Conservation (phyloP, 2,329 filamentous ascomycete genomes). For the Fusarium tanahbumbuense region DNA sequence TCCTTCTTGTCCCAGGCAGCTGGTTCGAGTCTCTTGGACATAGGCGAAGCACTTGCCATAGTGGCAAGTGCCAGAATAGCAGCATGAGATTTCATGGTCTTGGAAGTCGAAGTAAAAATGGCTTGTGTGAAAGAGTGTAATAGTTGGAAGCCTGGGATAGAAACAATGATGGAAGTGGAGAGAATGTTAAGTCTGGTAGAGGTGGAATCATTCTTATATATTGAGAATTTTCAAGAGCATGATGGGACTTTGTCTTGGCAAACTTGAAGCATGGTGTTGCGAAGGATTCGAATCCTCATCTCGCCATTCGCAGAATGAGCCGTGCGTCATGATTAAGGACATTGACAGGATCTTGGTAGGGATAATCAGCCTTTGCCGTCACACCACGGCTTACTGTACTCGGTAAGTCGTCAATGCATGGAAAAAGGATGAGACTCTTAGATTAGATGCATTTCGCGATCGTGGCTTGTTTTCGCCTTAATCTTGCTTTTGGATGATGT, state of each 20-base stretch:
- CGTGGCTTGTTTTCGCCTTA: not conserved
- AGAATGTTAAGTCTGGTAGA: not conserved
- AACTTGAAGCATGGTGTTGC: not conserved
- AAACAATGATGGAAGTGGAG: not conserved
- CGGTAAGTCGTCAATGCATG: not conserved
- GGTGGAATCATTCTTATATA: not conserved
- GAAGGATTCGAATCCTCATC: not conserved
- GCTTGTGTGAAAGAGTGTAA: not conserved
- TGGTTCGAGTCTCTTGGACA: not conserved
- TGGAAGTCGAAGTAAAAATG: not conserved
- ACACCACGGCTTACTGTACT: not conserved
- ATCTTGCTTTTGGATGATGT: not conserved
- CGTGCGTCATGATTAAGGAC: not conserved
- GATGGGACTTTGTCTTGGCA: not conserved
- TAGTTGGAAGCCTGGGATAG: not conserved
- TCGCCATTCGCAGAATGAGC: not conserved
- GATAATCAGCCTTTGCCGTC: not conserved
- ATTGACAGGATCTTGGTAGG: not conserved
- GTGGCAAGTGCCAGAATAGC: conserved; percentile 2
- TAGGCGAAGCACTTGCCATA: not conserved
- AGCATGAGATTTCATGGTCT: conserved; percentile 9
- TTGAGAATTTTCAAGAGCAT: not conserved
- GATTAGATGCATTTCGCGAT: not conserved
- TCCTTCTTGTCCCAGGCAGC: conserved; percentile 6
- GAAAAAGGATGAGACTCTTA: not conserved